Conservation (phyloP, 768 basidiomycete genomes). For the Lentinula aciculospora region DNA sequence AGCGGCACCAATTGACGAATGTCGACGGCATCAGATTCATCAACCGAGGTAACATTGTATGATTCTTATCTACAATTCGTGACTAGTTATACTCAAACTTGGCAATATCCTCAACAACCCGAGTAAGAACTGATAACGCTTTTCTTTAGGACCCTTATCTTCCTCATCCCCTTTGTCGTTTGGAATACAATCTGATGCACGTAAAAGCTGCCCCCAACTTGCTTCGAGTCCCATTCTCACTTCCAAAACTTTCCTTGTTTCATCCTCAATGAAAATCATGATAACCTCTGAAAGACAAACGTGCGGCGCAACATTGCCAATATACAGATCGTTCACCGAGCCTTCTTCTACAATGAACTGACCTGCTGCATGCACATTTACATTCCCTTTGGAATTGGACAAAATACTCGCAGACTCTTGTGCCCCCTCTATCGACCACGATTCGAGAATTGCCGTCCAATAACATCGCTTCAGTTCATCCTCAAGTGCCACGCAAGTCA, state of each 20-base stretch:
- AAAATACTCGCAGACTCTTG: slow-evolving; percentile 6
- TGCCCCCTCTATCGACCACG: slow-evolving; percentile 45
- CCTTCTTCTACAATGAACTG: slow-evolving; percentile 4
- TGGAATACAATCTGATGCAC: slow-evolving; percentile 19
- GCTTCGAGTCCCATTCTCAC: slow-evolving; percentile 59
- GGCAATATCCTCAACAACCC: slow-evolving; percentile 46
- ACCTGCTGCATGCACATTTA: neutral
- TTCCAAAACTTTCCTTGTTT: slow-evolving; percentile 32
- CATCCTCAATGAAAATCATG: slow-evolving; percentile 48
- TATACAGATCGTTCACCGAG: neutral
- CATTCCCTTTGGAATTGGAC: slow-evolving; percentile 8
- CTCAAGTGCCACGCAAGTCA: slow-evolving; percentile 30
- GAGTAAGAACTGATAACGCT: slow-evolving; percentile 55
- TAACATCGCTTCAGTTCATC: slow-evolving; percentile 39
- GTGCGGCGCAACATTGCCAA: slow-evolving; percentile 25
- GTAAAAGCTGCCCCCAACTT: slow-evolving; percentile 64
- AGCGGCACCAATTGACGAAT: neutral
- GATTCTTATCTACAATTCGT: too few species aligned
- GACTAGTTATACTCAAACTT: too few species aligned
- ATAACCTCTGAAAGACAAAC: slow-evolving; percentile 55
- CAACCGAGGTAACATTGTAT: too few species aligned
- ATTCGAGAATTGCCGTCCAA: slow-evolving; percentile 45
- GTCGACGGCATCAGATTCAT: neutral
- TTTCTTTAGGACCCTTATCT: slow-evolving; percentile 17
- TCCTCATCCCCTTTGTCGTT: slow-evolving; percentile 8